These are phyloP conservation scores for Huntiella bhutanensis DNA, from an alignment of 2,329 filamentous ascomycete genomes.

Conservation along the genomic window DNA sequence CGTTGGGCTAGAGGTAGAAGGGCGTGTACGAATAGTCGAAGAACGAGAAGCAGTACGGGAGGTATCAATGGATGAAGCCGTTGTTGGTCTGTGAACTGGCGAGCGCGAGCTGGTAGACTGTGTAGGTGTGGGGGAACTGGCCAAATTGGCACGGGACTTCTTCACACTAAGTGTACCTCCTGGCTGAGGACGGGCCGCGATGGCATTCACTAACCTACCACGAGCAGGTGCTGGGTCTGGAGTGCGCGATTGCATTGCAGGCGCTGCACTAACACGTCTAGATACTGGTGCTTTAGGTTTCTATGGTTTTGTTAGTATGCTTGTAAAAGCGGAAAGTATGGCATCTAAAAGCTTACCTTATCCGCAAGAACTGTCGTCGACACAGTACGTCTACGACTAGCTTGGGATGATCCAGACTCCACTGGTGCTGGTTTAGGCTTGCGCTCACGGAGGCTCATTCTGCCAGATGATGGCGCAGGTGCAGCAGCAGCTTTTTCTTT, in stretches of 20 bases:
- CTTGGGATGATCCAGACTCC: conserved; percentile 23
- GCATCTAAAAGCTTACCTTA: conserved; percentile 18
- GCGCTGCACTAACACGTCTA: conserved; percentile 31
- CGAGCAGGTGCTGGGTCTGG: conserved; percentile 1
- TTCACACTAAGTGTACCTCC: conserved; percentile 5
- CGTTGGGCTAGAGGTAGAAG: conserved; percentile 9
- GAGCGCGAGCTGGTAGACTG: neutral
- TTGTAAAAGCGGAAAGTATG: neutral
- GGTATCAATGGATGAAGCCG: conserved; percentile 4
- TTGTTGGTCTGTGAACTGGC: conserved; percentile 1
- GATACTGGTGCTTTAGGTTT: conserved; percentile 1
- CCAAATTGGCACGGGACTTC: conserved; percentile 8
- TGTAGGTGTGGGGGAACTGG: neutral
- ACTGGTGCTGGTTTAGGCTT: conserved; percentile 36
- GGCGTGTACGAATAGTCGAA: conserved; percentile 7
- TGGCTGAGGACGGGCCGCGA: neutral
- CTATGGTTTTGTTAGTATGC: neutral
- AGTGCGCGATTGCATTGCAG: conserved; percentile 17
- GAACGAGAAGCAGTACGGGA: conserved; percentile 3
- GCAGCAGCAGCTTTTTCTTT: conserved; percentile 36
- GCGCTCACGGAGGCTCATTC: conserved; percentile 57
- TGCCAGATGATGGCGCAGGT: conserved; percentile 19
- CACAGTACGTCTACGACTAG: conserved; percentile 42
- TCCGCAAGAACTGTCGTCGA: conserved; percentile 18
- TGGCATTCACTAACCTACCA: conserved; percentile 3